These are phyloP conservation scores for Geranomyces variabilis DNA, from an alignment of 192 early-diverging fungal genomes.

Conservation along the genomic window DNA sequence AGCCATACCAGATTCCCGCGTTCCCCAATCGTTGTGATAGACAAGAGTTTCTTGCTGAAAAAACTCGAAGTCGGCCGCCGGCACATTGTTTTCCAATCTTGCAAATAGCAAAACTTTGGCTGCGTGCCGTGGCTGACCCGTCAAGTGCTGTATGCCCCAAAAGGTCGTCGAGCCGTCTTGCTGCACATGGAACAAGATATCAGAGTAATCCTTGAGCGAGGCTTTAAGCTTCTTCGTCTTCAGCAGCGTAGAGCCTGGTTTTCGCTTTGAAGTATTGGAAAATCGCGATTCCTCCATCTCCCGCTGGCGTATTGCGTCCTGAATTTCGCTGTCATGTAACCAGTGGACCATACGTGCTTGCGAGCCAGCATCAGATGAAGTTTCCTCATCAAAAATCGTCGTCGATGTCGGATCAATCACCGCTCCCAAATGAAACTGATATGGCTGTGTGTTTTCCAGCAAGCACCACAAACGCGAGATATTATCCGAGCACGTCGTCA, in stretches of 20 bases:
- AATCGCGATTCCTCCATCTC: conserved; percentile 20
- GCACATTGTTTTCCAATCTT: conserved; percentile 59
- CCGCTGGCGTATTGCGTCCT: conserved; percentile 32
- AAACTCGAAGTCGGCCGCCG: conserved; percentile 55
- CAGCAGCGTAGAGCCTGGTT: conserved; percentile 34
- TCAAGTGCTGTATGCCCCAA: conserved; percentile 78
- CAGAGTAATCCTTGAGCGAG: conserved; percentile 70
- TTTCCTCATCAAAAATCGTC: conserved; percentile 42
- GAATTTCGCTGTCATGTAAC: conserved; percentile 37
- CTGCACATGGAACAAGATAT: conserved; percentile 74
- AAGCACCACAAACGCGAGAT: conserved; percentile 75
- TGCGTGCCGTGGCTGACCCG: conserved; percentile 60
- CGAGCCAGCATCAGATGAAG: background rate
- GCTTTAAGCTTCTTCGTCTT: conserved; percentile 60
- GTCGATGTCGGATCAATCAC: conserved; percentile 71
- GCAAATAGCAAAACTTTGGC: conserved; percentile 71
- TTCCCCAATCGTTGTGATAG: conserved; percentile 49
- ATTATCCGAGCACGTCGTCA: conserved; percentile 72
- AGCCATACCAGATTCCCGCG: conserved; percentile 47
- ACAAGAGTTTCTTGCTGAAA: conserved; percentile 58
- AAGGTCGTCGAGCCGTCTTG: conserved; percentile 72
- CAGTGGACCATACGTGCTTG: conserved; percentile 41
- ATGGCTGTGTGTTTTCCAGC: conserved; percentile 44
- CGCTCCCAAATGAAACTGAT: conserved; percentile 67
- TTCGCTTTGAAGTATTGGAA: conserved; percentile 13